A percentile compares a stretch with the other conserved stretches of the same genome.
Conservation (phyloP, 352 stramenopile genomes). For the Phytopythium vexans region DNA sequence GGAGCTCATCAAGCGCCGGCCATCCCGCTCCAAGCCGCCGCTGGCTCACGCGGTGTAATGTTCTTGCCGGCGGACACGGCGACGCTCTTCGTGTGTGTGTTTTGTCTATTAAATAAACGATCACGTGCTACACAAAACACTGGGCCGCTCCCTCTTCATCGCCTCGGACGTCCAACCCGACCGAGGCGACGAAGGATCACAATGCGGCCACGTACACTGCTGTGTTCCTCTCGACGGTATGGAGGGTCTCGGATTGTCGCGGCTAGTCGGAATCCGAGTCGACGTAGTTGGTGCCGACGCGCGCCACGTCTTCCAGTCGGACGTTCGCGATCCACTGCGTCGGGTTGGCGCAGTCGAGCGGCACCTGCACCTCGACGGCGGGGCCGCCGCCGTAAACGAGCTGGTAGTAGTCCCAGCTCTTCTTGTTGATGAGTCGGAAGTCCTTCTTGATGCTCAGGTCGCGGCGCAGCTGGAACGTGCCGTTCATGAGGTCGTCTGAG, state of each 20-base stretch:
- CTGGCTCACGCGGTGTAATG: conserved; percentile 1
- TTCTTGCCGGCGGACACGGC: neutral
- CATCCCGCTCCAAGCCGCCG: conserved; percentile 26
- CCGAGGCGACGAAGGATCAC: neutral
- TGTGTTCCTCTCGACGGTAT: no score
- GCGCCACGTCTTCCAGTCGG: conserved; percentile 45
- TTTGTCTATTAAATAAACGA: conserved; percentile 15
- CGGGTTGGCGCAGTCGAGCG: conserved; percentile 46
- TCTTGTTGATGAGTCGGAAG: conserved; percentile 80
- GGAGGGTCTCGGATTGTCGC: neutral
- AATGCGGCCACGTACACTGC: neutral
- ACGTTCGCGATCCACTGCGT: conserved; percentile 47
- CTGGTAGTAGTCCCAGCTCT: conserved; percentile 75
- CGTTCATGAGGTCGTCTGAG: conserved; percentile 59
- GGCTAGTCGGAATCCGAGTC: conserved; percentile 34
- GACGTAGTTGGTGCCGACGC: conserved; percentile 67
- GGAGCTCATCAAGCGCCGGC: conserved; percentile 51
- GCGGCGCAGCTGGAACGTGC: conserved; percentile 62
- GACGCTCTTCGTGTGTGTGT: conserved; percentile 1
- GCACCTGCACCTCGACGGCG: conserved; percentile 67
- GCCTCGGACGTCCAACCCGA: no score
- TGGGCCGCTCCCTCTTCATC: no score
- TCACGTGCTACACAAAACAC: neutral
- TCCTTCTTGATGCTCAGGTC: conserved; percentile 64
- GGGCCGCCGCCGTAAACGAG: conserved; percentile 65